Base-by-base conservation (phyloP, 352 stramenopile species). In the Phytophthora pinifolia region DNA sequence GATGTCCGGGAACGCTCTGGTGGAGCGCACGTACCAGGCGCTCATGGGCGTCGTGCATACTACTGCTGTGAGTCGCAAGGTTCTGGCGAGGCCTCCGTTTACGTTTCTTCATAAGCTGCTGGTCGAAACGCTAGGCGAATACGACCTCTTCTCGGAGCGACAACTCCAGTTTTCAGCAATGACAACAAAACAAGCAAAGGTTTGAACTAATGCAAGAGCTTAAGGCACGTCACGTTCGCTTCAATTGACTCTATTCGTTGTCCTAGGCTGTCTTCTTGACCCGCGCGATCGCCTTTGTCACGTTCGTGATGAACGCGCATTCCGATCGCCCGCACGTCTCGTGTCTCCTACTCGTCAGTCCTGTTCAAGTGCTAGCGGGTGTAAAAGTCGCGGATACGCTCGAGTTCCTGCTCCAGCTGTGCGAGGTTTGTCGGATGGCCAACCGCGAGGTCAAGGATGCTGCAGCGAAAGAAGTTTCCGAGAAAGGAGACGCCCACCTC, bases 81-180 rank as follows among this genome's bases (percentile, higher is more conserved):
- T 92, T 18, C 62, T 94, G 4, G 39, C 61, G 10, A 75, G 84
- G 8, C 84, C 84, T 14, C 84, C 84, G 12, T 94, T 94, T 50
- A 89, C 83, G 3, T 92, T 94, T 32, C 52, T 94, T 4, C 82
- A 94, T 62, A 92, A 91, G 50, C 56, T 94, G 2, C 66, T 92
- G 5, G 59, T 90, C 7, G 80, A 91, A 45, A 88, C 76, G 8
- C 55, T 94, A 6, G 67, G 59, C 0, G 62, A 69, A 9, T 79
- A 77, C 52, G 68, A 78, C 31, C 80, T 94, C 27, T 92, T 92
- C 53, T 83, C 66, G 3, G 42, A 79, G 7, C 58, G 81, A 35
- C 84, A 94, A 45, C 70, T 92, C 38, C 53, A 70, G 7, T 88
- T 90, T 54, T 68, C 74, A 17, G 39, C 72, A 15, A 68, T 92